Base-by-base conservation (phyloP, 352 stramenopile species). In the Achlya hypogyna region DNA sequence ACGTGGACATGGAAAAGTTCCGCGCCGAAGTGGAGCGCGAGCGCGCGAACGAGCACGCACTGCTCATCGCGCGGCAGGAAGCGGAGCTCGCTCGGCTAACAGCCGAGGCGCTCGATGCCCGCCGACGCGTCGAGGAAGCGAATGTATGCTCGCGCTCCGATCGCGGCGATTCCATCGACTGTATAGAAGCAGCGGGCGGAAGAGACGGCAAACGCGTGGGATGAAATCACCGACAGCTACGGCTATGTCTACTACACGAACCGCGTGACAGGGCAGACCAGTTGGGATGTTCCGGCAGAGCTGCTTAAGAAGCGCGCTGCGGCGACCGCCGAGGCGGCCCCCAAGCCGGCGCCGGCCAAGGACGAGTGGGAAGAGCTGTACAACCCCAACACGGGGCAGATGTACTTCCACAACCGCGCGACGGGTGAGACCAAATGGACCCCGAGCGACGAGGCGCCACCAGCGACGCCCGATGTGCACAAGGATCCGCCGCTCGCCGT, bases 301-400 rank as follows among this genome's bases (percentile, higher is more conserved):
- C 20, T 67, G 20, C 29, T 54, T 20, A 49, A 49, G 22, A n/a
- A n/a, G 34, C 34, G 34, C 34, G 34, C 14, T 6, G 12, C 12
- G n/a, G 38, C 38, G 38, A 18, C 38, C 38, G n/a, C 14, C 12
- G n/a, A 45, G 38, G 38, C 38, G n/a, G 38, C 14, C 38, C 12
- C 2, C 38, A 18, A 10, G 6, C 31, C 49, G 25, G 10, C 25
- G 10, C 16, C 16, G 31, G 25, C 8, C 32, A 9, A 5, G 23
- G 60, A 67, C 18, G 60, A 59, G n/a, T 67, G 60, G 60, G 60
- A 67, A 67, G 60, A 67, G 43, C 43, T 59, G 22, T 67, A 67
- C 34, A 67, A 67, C 27, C 60, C 60, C 22, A 28, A 67, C 60
- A 67, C 45, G 5, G 60, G 60, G 14, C 60, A 67, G 23, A 56